A percentile compares a stretch with the other conserved stretches of the same genome.
These are phyloP conservation scores for Hericium coralloides DNA, from an alignment of 768 basidiomycete genomes.

Conservation along the genomic window DNA sequence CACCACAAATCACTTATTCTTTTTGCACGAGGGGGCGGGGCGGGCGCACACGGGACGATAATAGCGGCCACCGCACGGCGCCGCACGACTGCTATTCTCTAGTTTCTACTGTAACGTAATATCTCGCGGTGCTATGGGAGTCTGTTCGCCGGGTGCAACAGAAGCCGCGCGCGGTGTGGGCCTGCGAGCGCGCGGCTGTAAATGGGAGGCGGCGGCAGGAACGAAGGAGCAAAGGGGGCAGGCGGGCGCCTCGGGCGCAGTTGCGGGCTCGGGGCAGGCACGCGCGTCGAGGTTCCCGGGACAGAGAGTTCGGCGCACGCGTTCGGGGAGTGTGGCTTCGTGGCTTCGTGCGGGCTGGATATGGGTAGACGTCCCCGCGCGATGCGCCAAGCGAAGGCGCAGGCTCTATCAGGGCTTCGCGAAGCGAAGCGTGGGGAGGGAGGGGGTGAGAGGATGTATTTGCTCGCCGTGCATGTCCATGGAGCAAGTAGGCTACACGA, in stretches of 20 bases:
- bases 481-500: not conserved
- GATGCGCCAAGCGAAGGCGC: not conserved
- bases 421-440: not conserved
- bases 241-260: not conserved
- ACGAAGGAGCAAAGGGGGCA: not conserved
- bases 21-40: not conserved
- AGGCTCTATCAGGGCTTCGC: not conserved
- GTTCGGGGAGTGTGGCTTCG: not conserved
- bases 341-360: not conserved
- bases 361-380: not conserved
- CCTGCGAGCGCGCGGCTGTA: not conserved
- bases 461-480: not conserved
- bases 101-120: constrained; percentile 1
- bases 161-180: not conserved
- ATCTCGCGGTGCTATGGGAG: not conserved
- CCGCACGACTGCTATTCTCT: not conserved
- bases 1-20: not conserved
- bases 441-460: not conserved
- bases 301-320: not conserved
- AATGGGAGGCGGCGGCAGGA: not conserved
- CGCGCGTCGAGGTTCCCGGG: not conserved
- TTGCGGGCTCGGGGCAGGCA: not conserved
- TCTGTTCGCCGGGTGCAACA: not conserved
- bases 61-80: not conserved
- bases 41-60: not conserved